These are phyloP conservation scores for Backusella macrospora DNA, from an alignment of 192 early-diverging fungal genomes.

Conservation along the genomic window DNA sequence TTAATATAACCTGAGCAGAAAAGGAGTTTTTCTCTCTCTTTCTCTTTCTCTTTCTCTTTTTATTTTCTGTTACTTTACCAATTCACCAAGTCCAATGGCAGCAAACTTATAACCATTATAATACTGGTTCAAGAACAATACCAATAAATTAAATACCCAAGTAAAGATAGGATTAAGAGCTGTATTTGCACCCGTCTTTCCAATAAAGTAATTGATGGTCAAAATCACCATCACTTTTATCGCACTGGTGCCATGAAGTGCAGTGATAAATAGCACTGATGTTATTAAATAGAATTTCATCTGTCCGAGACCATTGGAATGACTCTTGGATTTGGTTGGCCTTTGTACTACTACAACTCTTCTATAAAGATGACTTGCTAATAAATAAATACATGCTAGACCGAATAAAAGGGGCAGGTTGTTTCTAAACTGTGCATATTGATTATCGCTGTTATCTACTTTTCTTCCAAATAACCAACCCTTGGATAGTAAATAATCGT, in stretches of 20 bases:
- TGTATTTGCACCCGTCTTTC: constrained; percentile 53
- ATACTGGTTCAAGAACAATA: constrained; percentile 81
- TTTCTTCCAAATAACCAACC: constrained; percentile 61
- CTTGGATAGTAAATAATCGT: constrained; percentile 43
- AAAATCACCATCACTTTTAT: constrained; percentile 76
- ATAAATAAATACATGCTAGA: constrained; percentile 53
- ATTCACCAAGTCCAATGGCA: neutral
- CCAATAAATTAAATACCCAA: constrained; percentile 80
- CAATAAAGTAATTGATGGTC: constrained; percentile 67
- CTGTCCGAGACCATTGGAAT: constrained; percentile 5
- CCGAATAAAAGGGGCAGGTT: constrained; percentile 56
- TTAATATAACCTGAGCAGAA: neutral
- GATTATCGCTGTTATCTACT: constrained; percentile 72
- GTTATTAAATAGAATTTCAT: neutral
- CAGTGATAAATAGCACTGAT: constrained; percentile 56
- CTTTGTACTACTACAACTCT: constrained; percentile 29
- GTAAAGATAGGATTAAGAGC: constrained; percentile 63
- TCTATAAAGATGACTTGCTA: constrained; percentile 50
- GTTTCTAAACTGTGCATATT: constrained; percentile 67
- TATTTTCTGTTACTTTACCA: constrained; percentile 11
- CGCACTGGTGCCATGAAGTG: constrained; percentile 71
- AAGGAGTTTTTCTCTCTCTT: no score
- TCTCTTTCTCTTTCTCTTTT: no score
- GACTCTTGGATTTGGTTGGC: constrained; percentile 9
- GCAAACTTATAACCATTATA: constrained; percentile 76